phyloP scores from a whole-genome alignment of 768 basidiomycete species.

The Termitomyces sp. region DNA sequence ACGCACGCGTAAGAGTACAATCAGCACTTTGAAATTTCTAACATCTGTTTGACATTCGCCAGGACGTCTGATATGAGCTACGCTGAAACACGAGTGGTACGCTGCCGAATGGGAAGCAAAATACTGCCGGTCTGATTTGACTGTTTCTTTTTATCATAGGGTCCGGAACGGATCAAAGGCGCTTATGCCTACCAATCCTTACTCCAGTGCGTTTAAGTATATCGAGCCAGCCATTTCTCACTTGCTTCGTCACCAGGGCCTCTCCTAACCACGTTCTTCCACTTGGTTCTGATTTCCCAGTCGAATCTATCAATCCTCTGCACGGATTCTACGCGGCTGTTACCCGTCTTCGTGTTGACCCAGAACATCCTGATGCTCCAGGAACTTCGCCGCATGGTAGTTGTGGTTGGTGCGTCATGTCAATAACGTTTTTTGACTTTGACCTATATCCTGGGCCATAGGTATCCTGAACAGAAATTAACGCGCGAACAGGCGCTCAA shows the following conservation, averaged over 20 bases:
- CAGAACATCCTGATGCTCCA: conserved; percentile 30
- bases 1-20: conserved; percentile 69
- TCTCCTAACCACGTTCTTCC: conserved; percentile 59
- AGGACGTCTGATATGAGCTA: conserved; percentile 92
- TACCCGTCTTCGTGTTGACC: conserved; percentile 43
- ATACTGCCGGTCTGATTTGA: background rate
- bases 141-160: background rate
- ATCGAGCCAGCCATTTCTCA: background rate
- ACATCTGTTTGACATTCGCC: background rate
- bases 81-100: conserved; percentile 74
- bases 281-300: conserved; percentile 91
- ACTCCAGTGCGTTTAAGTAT: conserved; percentile 41
- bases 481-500: conserved; percentile 79
- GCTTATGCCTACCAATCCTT: conserved; percentile 89
- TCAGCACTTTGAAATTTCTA: background rate
- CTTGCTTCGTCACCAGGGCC: conserved; percentile 24
- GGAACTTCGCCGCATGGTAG: conserved; percentile 81
- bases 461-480: conserved; percentile 74
- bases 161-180: conserved; percentile 74
- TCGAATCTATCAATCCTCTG: conserved; percentile 87
- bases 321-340: conserved; percentile 89
- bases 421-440: background rate
- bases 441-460: conserved; percentile 20
- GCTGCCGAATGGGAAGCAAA: conserved; percentile 3
- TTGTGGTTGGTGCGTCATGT: conserved; percentile 65